Evolutionary conservation across 2,329 filamentous ascomycete genomes (phyloP).

Genomic region (Berkeleyomyces basicola): DNA sequence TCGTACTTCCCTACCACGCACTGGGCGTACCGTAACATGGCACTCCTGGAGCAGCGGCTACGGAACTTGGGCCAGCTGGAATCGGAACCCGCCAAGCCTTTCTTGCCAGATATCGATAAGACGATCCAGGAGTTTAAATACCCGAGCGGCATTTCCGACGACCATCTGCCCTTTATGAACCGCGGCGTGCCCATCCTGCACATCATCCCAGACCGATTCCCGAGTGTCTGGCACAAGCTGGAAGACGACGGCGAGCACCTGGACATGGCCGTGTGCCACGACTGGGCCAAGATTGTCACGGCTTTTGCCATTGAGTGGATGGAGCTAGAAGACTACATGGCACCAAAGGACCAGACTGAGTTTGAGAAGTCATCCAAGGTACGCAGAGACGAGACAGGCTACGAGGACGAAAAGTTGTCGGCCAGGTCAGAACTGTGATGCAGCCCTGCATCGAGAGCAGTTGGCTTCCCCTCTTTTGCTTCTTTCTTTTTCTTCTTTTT

Average conservation of each 20-base stretch:
- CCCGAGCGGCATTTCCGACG: slow-evolving; percentile 51
- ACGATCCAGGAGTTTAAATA: slow-evolving; percentile 28
- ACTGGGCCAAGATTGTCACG: slow-evolving; percentile 74
- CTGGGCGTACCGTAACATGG: slow-evolving; percentile 76
- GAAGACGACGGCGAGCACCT: slow-evolving; percentile 72
- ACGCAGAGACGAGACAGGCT: slow-evolving; percentile 22
- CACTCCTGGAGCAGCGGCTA: slow-evolving; percentile 56
- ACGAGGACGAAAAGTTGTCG: neutral
- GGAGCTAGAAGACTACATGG: slow-evolving; percentile 41
- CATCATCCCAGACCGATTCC: slow-evolving; percentile 73
- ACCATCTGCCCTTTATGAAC: slow-evolving; percentile 79
- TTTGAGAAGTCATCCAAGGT: slow-evolving; percentile 35
- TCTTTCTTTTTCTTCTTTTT: too few species aligned
- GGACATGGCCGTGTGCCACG: slow-evolving; percentile 60
- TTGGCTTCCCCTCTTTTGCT: too few species aligned
- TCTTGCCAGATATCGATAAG: slow-evolving; percentile 50
- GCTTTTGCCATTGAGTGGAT: slow-evolving; percentile 87
- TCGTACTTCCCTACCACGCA: slow-evolving; percentile 84
- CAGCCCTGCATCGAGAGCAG: neutral
- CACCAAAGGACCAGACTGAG: slow-evolving; percentile 31
- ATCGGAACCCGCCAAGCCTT: slow-evolving; percentile 33
- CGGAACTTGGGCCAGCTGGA: slow-evolving; percentile 50
- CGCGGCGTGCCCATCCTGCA: slow-evolving; percentile 80
- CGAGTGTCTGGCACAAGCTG: slow-evolving; percentile 70
- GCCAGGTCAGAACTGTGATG: neutral